phyloP scores from a whole-genome alignment of 2,329 filamentous ascomycete genomes.

The Colletotrichum chrysophilum region DNA sequence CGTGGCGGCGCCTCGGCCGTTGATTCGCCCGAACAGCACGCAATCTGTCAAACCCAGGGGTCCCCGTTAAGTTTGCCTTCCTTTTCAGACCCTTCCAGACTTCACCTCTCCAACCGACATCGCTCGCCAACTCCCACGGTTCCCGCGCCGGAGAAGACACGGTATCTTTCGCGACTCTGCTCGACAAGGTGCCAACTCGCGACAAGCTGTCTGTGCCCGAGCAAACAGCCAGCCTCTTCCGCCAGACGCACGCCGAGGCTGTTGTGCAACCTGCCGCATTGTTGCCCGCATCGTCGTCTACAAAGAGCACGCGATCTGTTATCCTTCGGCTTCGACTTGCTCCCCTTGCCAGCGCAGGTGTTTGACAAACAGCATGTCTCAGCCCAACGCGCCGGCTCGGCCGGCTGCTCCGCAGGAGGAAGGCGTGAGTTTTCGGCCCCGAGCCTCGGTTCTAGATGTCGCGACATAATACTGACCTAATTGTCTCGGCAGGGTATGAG shows the following conservation, averaged over 20 bases:
- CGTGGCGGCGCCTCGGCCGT: slow-evolving; percentile 15
- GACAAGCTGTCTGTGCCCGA: background rate
- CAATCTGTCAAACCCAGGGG: slow-evolving; percentile 11
- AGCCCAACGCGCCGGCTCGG: slow-evolving; percentile 13
- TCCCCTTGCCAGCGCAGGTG: background rate
- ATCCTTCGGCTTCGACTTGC: background rate
- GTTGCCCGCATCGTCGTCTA: background rate
- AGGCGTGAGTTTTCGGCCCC: slow-evolving; percentile 16
- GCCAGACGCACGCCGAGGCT: background rate
- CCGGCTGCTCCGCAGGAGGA: slow-evolving; percentile 11
- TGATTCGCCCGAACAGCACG: slow-evolving; percentile 20
- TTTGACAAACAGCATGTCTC: slow-evolving; percentile 9
- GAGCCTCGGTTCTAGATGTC: background rate
- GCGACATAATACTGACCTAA: background rate
- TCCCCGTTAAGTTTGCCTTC: background rate
- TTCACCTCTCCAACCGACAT: slow-evolving; percentile 12
- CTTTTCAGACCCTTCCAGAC: background rate
- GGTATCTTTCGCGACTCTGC: background rate
- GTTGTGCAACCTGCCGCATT: background rate
- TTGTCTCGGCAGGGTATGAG: slow-evolving; percentile 35
- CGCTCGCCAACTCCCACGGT: background rate
- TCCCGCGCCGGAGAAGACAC: slow-evolving; percentile 10
- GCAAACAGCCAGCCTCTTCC: background rate
- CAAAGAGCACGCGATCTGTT: slow-evolving; percentile 8
- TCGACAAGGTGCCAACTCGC: background rate